Conservation (phyloP, 768 basidiomycete species). For the Cubamyces sp. region DNA sequence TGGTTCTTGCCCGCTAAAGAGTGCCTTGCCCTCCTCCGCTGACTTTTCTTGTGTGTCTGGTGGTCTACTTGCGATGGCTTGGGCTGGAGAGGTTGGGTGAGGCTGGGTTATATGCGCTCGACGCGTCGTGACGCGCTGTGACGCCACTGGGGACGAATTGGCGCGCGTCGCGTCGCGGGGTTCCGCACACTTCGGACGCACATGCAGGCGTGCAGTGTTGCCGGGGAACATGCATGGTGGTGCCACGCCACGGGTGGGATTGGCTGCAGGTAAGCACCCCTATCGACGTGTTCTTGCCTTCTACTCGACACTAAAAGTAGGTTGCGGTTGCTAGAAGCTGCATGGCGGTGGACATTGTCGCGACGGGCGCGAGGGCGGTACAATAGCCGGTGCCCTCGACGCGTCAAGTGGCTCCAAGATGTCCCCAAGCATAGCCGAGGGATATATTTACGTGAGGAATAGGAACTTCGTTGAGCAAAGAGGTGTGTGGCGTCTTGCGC, state of each 20-base stretch:
- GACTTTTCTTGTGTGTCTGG: neutral
- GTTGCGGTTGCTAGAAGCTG: neutral
- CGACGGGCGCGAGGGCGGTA: neutral
- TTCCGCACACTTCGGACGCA: neutral
- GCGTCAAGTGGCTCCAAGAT: too few species aligned
- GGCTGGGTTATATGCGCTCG: neutral
- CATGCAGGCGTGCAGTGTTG: too few species aligned
- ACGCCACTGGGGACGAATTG: neutral
- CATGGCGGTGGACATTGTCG: neutral
- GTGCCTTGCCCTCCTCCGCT: neutral
- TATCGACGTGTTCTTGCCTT: too few species aligned
- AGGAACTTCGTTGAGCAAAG: neutral
- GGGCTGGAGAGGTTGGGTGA: neutral
- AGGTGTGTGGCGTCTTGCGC: neutral
- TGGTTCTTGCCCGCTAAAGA: neutral
- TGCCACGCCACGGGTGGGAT: too few species aligned
- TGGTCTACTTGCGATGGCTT: too few species aligned
- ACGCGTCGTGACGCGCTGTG: slow-evolving; percentile 20
- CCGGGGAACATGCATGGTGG: too few species aligned
- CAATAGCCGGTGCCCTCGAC: neutral
- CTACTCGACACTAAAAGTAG: too few species aligned
- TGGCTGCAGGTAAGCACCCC: too few species aligned
- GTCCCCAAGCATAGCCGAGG: neutral
- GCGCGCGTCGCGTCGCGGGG: neutral
- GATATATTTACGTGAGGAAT: neutral